These are phyloP conservation scores for Neurospora sp. DNA, from an alignment of 495 filamentous ascomycete species.

Conservation along the genomic window DNA sequence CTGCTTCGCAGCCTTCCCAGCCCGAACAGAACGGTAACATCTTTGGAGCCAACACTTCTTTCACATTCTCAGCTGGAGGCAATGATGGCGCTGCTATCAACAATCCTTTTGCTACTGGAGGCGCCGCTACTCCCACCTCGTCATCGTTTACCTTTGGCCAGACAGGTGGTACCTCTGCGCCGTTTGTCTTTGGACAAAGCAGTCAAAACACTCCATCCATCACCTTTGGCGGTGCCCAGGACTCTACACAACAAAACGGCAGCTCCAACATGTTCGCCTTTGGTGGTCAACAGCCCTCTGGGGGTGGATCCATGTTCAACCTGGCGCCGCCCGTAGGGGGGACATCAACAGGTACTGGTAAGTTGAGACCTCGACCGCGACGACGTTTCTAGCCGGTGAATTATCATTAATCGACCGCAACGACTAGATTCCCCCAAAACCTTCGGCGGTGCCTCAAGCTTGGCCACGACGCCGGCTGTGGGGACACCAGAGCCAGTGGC, in stretches of 20 bases:
- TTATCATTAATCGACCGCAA: constrained; percentile 11
- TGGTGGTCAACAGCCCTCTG: constrained; percentile 16
- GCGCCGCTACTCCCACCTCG: constrained; percentile 18
- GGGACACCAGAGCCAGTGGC: constrained; percentile 49
- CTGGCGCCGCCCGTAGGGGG: constrained; percentile 28
- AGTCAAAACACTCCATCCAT: constrained; percentile 12
- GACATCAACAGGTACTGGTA: constrained; percentile 35
- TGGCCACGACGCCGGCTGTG: constrained; percentile 48
- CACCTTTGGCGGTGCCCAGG: constrained; percentile 20
- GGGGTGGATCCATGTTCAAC: constrained; percentile 17
- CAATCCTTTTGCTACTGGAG: constrained; percentile 31
- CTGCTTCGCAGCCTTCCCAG: constrained; percentile 5
- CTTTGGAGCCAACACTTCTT: constrained; percentile 19
- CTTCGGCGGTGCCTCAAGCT: constrained; percentile 39
- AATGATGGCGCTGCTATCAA: constrained; percentile 20
- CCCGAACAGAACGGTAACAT: constrained; percentile 7
- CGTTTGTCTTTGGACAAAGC: constrained; percentile 19
- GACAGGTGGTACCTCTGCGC: constrained; percentile 11
- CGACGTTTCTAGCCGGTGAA: neutral
- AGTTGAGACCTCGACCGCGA: constrained; percentile 12
- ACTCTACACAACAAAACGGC: constrained; percentile 6
- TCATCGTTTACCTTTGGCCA: constrained; percentile 30
- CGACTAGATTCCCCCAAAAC: constrained; percentile 34
- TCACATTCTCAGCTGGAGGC: constrained; percentile 31
- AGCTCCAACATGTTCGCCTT: constrained; percentile 15